Conservation (phyloP, 2,329 filamentous ascomycete genomes). For the Bipolaris sorokiniana region DNA sequence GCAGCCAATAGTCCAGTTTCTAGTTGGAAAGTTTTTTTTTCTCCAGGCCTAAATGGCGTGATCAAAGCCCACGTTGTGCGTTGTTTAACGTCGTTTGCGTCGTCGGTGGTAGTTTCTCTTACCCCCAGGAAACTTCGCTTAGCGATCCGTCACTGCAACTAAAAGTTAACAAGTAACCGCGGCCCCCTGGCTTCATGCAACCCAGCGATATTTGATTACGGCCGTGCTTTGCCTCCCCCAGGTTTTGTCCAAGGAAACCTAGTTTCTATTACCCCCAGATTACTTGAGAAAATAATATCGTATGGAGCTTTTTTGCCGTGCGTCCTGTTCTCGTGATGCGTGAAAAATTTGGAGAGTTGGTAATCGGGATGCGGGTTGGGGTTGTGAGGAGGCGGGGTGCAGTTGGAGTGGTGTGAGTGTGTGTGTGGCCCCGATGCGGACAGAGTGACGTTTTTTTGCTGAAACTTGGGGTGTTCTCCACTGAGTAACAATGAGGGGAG, state of each 20-base stretch:
- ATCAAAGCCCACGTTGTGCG: slow-evolving; percentile 22
- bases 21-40: neutral
- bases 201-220: slow-evolving; percentile 19
- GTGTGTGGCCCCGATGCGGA: too few relatives aligned
- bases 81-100: neutral
- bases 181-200: slow-evolving; percentile 20
- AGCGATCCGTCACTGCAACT: slow-evolving; percentile 13
- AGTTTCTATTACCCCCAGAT: slow-evolving; percentile 41
- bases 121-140: slow-evolving; percentile 30
- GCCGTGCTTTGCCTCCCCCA: slow-evolving; percentile 2
- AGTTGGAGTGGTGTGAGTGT: too few relatives aligned
- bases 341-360: too few relatives aligned
- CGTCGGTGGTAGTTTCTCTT: slow-evolving; percentile 17
- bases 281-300: slow-evolving; percentile 28
- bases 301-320: slow-evolving; percentile 11
- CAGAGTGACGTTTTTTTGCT: too few relatives aligned
- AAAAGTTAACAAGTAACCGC: slow-evolving; percentile 4
- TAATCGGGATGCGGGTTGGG: too few relatives aligned
- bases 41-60: slow-evolving; percentile 22
- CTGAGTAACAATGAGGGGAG: too few relatives aligned
- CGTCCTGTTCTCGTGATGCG: neutral
- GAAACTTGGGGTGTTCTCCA: too few relatives aligned
- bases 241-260: slow-evolving; percentile 13
- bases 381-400: too few relatives aligned
- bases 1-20: slow-evolving; percentile 18